A percentile compares a stretch with the other conserved stretches of the same genome.
Conservation (phyloP, 495 filamentous ascomycete species). For the Entonaema liquescens region DNA sequence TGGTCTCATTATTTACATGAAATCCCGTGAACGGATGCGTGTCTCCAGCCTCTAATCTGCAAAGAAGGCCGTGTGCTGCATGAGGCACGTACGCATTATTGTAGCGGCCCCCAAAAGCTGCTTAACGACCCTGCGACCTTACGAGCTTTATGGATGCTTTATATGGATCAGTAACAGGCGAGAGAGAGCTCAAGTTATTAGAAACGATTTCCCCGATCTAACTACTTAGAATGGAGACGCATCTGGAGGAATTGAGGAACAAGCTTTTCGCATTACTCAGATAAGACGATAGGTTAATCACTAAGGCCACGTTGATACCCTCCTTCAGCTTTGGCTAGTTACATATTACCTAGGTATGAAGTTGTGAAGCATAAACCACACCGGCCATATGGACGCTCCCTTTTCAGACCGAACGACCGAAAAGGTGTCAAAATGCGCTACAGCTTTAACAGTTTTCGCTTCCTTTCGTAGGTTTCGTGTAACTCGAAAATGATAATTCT, state of each 20-base stretch:
- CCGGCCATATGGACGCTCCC: constrained; percentile 13
- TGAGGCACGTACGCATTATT: constrained; percentile 4
- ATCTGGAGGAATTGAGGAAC: neutral
- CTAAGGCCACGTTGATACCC: constrained; percentile 12
- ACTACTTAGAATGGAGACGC: neutral
- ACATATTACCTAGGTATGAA: no score
- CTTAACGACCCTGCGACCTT: neutral
- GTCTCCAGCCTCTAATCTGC: constrained; percentile 1
- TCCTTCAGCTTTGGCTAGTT: neutral
- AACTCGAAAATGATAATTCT: constrained; percentile 13
- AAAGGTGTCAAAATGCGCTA: constrained; percentile 32
- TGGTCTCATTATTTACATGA: constrained; percentile 17
- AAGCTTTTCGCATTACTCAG: constrained; percentile 4
- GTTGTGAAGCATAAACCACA: neutral
- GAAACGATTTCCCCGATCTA: neutral
- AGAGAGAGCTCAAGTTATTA: neutral
- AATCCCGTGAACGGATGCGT: neutral
- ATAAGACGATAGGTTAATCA: constrained; percentile 7
- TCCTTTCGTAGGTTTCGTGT: constrained; percentile 29
- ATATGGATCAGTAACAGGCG: neutral
- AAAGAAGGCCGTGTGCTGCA: constrained; percentile 8
- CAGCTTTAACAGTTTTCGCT: constrained; percentile 35
- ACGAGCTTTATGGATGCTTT: neutral
- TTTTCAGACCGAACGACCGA: constrained; percentile 24
- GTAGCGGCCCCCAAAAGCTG: neutral